Base-by-base conservation (phyloP, 306 rosid species). In the Psophocarpus tetragonolobus region DNA sequence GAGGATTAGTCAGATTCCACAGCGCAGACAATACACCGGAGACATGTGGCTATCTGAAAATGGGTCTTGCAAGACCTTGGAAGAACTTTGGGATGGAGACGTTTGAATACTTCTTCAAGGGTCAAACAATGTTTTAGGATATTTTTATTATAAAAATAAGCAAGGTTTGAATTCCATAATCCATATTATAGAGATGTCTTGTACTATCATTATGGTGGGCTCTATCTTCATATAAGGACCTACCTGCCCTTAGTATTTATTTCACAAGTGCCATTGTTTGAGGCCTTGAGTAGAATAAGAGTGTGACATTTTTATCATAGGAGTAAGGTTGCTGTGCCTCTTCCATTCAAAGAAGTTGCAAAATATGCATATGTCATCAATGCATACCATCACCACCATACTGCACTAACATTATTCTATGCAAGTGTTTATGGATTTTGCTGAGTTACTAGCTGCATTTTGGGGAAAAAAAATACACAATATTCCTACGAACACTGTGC, bases 81-180 rank as follows among this genome's bases (percentile, higher is more conserved):
- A 86, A 71, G 87, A 87, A 38, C 81, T 86, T 50, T 88, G 88
- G 92, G 88, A 88, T 74, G 89, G 63, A 0, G 86, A 85, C 0
- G 30, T 48, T 32, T 86, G 77, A 81, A 73, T 29, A 15, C 35
- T 48, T 73, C 68, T 26, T 53, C 63, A 6, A 57, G 29, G 47
- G 24, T 39, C 35, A 33, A 11, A n/a, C 17, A 65, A n/a, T 53
- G 2, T 33, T 39, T 4, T 32, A 17, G 5, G 23, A 38, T 76
- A 42, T 48, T 2, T 48, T 2, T 18, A 71, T 42, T 5, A 44
- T 8, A 7, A 61, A 66, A 81, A 73, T 68, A 81, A 85, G 51
- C n/a, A 75, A 14, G 53, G 68, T 72, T 35, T 79, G 15, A 41
- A 32, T 60, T 68, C 30, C 56, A 36, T 45, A 32, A 50, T 68